A percentile compares a stretch with the other conserved stretches of the same genome.
phyloP scores from a whole-genome alignment of 345 rosid genomes.

The Lepidium africanum region DNA sequence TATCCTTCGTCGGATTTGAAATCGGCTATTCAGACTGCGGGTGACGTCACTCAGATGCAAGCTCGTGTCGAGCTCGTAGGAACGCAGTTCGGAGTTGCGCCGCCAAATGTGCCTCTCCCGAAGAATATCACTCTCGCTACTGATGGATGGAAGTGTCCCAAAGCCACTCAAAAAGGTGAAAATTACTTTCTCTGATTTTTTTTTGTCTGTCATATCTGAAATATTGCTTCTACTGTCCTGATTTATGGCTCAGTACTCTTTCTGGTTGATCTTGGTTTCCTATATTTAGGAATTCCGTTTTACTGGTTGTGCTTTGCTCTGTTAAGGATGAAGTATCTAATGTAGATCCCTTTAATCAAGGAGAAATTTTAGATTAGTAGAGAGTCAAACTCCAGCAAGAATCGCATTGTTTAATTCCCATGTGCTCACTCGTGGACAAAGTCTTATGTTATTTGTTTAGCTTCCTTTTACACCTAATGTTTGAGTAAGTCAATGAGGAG shows the following conservation, averaged over 20 bases:
- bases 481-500: slow-evolving; percentile 12
- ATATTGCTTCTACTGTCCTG: background rate
- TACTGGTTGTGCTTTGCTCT: background rate
- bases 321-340: background rate
- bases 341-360: background rate
- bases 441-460: slow-evolving; percentile 12
- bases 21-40: slow-evolving; percentile 88
- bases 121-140: slow-evolving; percentile 50
- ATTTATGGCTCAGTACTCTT: background rate
- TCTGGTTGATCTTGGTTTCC: background rate
- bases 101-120: slow-evolving; percentile 73
- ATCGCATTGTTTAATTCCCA: slow-evolving; percentile 6
- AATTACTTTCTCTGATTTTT: background rate
- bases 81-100: slow-evolving; percentile 74
- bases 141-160: slow-evolving; percentile 71
- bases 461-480: slow-evolving; percentile 1
- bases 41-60: slow-evolving; percentile 72
- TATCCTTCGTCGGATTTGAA: slow-evolving; percentile 66
- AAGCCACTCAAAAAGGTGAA: slow-evolving; percentile 46
- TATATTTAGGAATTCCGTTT: background rate
- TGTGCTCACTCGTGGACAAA: slow-evolving; percentile 9
- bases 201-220: background rate
- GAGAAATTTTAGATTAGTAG: background rate
- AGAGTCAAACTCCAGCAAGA: slow-evolving; percentile 12
- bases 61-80: slow-evolving; percentile 61